Evolutionary conservation across 805 yeast species (phyloP).

Genomic region (Kodamaea sagamina): DNA sequence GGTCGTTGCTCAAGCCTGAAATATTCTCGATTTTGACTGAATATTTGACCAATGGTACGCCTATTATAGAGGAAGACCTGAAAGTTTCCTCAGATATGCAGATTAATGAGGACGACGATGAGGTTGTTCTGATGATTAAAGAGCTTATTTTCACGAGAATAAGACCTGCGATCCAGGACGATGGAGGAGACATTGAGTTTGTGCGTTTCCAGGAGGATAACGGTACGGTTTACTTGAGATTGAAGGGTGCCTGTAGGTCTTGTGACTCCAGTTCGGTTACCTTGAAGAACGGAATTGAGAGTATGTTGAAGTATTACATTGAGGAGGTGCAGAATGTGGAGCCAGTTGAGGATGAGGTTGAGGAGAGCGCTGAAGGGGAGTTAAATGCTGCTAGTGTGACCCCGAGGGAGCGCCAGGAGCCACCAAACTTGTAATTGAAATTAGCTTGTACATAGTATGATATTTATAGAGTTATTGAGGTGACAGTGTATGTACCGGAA

Average conservation of each 20-base stretch:
- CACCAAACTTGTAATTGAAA: conserved; percentile 34
- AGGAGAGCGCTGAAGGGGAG: conserved; percentile 16
- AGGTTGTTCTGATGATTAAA: conserved; percentile 64
- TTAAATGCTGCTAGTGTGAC: conserved; percentile 26
- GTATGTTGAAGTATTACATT: conserved; percentile 68
- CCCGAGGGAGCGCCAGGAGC: conserved; percentile 32
- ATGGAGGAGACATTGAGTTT: conserved; percentile 74
- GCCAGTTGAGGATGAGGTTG: conserved; percentile 46
- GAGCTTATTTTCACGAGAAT: conserved; percentile 70
- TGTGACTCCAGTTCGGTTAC: conserved; percentile 69
- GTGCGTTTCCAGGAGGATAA: conserved; percentile 53
- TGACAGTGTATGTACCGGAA: too few relatives aligned
- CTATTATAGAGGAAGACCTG: conserved; percentile 45
- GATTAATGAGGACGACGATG: conserved; percentile 63
- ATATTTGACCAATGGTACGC: conserved; percentile 54
- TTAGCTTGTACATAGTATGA: too few relatives aligned
- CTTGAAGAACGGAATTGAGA: conserved; percentile 66
- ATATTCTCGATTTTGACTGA: conserved; percentile 61
- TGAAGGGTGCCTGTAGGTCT: conserved; percentile 73
- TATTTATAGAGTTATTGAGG: too few relatives aligned
- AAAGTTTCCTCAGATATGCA: conserved; percentile 35
- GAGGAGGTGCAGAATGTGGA: conserved; percentile 65
- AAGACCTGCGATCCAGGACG: conserved; percentile 74
- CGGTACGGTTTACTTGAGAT: conserved; percentile 59
- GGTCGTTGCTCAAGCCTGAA: conserved; percentile 68